Conservation (phyloP, 2,329 filamentous ascomycete species). For the Xylariaceae sp. region DNA sequence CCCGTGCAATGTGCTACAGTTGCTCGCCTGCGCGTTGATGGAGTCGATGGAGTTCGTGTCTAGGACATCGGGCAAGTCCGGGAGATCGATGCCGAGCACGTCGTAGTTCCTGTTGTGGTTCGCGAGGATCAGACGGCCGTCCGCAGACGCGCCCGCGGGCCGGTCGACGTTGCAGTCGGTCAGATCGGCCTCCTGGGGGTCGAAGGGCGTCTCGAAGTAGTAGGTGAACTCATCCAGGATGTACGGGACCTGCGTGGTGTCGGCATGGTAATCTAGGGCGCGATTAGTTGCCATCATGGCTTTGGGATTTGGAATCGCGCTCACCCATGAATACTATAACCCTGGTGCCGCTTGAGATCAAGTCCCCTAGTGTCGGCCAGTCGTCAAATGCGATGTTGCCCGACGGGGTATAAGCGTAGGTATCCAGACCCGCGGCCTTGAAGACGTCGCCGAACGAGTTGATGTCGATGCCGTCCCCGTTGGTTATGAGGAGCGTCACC, state of each 20-base stretch:
- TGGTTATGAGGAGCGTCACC: conserved; percentile 60
- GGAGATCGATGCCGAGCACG: conserved; percentile 37
- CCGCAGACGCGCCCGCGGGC: conserved; percentile 43
- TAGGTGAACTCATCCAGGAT: conserved; percentile 61
- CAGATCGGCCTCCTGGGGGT: conserved; percentile 56
- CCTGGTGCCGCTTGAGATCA: conserved; percentile 60
- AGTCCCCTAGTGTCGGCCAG: conserved; percentile 65
- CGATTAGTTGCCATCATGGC: background rate
- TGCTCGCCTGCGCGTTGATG: conserved; percentile 39
- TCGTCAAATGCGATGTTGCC: conserved; percentile 41
- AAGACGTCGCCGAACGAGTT: conserved; percentile 54
- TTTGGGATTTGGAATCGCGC: conserved; percentile 11
- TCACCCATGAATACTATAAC: conserved; percentile 68
- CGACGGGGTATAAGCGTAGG: conserved; percentile 53
- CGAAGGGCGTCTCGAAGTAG: conserved; percentile 70
- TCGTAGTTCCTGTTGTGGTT: conserved; percentile 40
- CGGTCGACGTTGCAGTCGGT: conserved; percentile 63
- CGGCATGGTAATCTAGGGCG: conserved; percentile 55
- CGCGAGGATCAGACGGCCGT: conserved; percentile 42
- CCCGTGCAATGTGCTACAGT: conserved; percentile 33
- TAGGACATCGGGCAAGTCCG: conserved; percentile 31
- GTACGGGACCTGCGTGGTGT: conserved; percentile 51
- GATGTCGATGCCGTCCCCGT: conserved; percentile 55
- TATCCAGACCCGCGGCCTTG: conserved; percentile 49
- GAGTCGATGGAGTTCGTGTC: conserved; percentile 47